Conservation (phyloP, 2,329 filamentous ascomycete genomes). For the Verticillium dahliae region DNA sequence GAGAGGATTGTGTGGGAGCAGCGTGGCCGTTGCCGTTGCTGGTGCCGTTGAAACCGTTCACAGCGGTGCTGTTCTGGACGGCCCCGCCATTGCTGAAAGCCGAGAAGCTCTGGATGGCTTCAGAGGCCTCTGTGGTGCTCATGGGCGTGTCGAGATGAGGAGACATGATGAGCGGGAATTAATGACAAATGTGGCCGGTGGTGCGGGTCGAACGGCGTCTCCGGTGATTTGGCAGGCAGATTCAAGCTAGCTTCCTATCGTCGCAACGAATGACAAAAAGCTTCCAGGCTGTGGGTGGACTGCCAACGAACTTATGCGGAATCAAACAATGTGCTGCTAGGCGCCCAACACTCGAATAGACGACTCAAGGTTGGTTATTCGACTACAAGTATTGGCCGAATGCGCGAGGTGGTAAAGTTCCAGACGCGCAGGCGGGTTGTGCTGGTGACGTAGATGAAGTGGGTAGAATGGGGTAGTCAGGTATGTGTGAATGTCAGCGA, state of each 20-base stretch:
- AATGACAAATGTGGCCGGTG: not conserved
- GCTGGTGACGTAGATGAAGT: not conserved
- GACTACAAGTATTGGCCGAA: not conserved
- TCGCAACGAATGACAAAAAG: not conserved
- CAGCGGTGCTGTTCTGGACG: slow-evolving; percentile 16
- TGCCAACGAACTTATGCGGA: not conserved
- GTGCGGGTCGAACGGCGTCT: not conserved
- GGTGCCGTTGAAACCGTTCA: slow-evolving; percentile 9
- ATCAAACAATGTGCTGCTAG: not conserved
- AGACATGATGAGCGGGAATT: slow-evolving; percentile 20
- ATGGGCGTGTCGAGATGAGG: slow-evolving; percentile 26
- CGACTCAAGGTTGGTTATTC: not conserved
- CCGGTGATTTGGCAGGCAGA: not conserved
- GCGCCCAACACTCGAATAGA: not conserved
- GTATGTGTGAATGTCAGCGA: not conserved
- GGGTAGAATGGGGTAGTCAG: not conserved
- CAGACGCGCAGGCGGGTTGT: not conserved
- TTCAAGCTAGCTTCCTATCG: not conserved
- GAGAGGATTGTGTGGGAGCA: slow-evolving; percentile 22
- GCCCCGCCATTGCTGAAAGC: slow-evolving; percentile 6
- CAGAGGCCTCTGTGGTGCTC: slow-evolving; percentile 12
- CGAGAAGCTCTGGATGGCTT: slow-evolving; percentile 1
- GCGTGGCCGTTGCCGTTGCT: slow-evolving; percentile 3
- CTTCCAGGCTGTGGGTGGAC: not conserved
- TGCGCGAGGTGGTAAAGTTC: not conserved